phyloP scores from a whole-genome alignment of 371 early-diverging fungal genomes.

The Blakeslea trispora region DNA sequence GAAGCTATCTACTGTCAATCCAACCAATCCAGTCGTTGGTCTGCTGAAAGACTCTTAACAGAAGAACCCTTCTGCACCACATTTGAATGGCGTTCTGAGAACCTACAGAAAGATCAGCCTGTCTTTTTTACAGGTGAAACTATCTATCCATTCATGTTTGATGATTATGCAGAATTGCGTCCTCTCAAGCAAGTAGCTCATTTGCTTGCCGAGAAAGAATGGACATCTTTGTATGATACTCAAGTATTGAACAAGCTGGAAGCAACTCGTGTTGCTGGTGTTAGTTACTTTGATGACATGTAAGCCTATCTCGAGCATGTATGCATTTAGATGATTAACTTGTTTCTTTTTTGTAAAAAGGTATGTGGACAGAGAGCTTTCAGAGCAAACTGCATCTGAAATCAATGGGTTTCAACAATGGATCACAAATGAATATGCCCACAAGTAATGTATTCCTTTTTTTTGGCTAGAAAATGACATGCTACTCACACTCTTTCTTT shows the following conservation, averaged over 20 bases:
- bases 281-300: constrained; percentile 78
- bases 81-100: constrained; percentile 55
- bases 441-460: too few species aligned
- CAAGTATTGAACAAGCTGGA: constrained; percentile 48
- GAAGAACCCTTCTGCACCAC: constrained; percentile 46
- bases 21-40: constrained; percentile 62
- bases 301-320: constrained; percentile 35
- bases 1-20: constrained; percentile 74
- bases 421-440: constrained; percentile 77
- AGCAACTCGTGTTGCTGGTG: constrained; percentile 65
- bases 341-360: constrained; percentile 27
- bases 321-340: too few species aligned
- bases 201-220: constrained; percentile 58
- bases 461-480: too few species aligned
- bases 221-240: constrained; percentile 65
- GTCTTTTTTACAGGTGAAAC: constrained; percentile 64
- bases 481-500: constrained; percentile 2
- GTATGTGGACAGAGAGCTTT: constrained; percentile 65
- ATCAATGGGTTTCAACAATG: constrained; percentile 66
- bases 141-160: constrained; percentile 78
- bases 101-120: constrained; percentile 33
- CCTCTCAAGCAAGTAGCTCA: constrained; percentile 64
- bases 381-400: constrained; percentile 60
- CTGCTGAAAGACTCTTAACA: constrained; percentile 60
- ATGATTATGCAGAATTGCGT: constrained; percentile 67